These are phyloP conservation scores for Peribolospora kevripleyi DNA, from an alignment of 768 basidiomycete species.

Conservation along the genomic window DNA sequence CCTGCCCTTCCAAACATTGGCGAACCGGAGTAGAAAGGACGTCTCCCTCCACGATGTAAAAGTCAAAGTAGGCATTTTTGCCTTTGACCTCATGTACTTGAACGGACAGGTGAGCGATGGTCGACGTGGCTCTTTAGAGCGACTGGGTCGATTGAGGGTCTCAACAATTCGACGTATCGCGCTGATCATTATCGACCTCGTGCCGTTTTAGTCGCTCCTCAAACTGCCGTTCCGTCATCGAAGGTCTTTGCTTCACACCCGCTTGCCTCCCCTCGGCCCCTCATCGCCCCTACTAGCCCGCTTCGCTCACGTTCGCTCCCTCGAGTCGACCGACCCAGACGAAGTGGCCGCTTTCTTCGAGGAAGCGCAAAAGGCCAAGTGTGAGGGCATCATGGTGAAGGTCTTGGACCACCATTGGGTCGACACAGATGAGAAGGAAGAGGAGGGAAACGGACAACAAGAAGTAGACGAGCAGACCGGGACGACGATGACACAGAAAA, in stretches of 20 bases:
- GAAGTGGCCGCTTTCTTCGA: slow-evolving; percentile 51
- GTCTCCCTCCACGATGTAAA: slow-evolving; percentile 50
- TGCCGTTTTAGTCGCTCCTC: slow-evolving; percentile 35
- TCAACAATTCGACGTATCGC: background rate
- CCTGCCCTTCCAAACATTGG: slow-evolving; percentile 64
- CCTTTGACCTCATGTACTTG: slow-evolving; percentile 70
- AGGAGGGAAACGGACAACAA: slow-evolving; percentile 21
- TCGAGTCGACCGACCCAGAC: slow-evolving; percentile 34
- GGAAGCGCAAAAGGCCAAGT: slow-evolving; percentile 37
- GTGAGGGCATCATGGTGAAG: slow-evolving; percentile 90
- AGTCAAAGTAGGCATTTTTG: slow-evolving; percentile 57
- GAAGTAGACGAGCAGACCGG: slow-evolving; percentile 1
- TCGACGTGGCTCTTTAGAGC: slow-evolving; percentile 1
- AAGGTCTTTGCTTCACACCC: slow-evolving; percentile 34
- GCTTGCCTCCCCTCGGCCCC: slow-evolving; percentile 34
- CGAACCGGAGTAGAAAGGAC: slow-evolving; percentile 60
- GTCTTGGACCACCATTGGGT: slow-evolving; percentile 12
- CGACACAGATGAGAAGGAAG: slow-evolving; percentile 15
- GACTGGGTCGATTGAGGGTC: background rate
- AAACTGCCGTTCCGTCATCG: slow-evolving; percentile 44
- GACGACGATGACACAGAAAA: background rate
- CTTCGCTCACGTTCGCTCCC: slow-evolving; percentile 47
- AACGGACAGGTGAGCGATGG: slow-evolving; percentile 41
- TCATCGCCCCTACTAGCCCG: slow-evolving; percentile 29
- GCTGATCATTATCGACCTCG: background rate